Evolutionary conservation across 2,329 filamentous ascomycete species (phyloP).

Genomic region (Tricladium varicosporioides): DNA sequence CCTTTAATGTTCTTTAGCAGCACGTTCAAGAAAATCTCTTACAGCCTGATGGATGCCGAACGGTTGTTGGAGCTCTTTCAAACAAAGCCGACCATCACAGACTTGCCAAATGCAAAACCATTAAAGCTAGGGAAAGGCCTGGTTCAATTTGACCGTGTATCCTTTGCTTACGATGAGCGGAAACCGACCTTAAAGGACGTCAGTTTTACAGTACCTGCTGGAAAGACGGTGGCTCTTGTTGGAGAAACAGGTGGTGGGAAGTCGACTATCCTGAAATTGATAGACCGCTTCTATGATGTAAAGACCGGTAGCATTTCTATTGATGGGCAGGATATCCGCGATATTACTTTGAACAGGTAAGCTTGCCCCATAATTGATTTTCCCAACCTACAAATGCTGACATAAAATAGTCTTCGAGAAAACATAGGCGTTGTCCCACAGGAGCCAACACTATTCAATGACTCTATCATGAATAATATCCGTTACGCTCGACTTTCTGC

Average conservation of each 20-base stretch:
- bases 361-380: slow-evolving; percentile 35
- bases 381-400: slow-evolving; percentile 15
- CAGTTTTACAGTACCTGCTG: slow-evolving; percentile 35
- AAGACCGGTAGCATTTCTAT: slow-evolving; percentile 39
- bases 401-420: slow-evolving; percentile 31
- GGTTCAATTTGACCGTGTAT: slow-evolving; percentile 35
- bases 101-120: slow-evolving; percentile 44
- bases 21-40: slow-evolving; percentile 47
- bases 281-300: slow-evolving; percentile 46
- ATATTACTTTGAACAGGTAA: slow-evolving; percentile 45
- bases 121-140: slow-evolving; percentile 42
- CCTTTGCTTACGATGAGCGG: slow-evolving; percentile 37
- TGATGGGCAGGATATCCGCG: slow-evolving; percentile 37
- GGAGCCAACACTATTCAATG: slow-evolving; percentile 54
- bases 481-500: slow-evolving; percentile 31
- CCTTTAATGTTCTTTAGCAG: slow-evolving; percentile 39
- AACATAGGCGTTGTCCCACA: slow-evolving; percentile 57
- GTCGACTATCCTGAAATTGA: slow-evolving; percentile 42
- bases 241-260: slow-evolving; percentile 45
- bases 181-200: slow-evolving; percentile 35
- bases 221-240: slow-evolving; percentile 44
- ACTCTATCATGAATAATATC: slow-evolving; percentile 43
- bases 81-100: slow-evolving; percentile 53
- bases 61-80: slow-evolving; percentile 55
- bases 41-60: slow-evolving; percentile 64